phyloP scores from a whole-genome alignment of 352 stramenopile genomes.

The Globisporangium sylvaticum region DNA sequence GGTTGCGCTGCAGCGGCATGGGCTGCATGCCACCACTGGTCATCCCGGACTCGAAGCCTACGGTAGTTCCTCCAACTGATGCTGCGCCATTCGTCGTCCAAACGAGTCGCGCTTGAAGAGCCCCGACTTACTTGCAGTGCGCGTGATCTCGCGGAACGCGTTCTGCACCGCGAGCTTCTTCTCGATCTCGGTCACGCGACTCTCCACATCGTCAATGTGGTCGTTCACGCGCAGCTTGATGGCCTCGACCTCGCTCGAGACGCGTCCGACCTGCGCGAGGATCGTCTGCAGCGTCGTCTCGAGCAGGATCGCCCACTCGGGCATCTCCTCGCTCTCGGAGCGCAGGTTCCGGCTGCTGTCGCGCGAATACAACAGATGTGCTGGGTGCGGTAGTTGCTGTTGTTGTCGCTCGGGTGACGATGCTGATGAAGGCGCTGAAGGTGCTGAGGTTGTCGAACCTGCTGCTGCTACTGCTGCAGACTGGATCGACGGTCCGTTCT shows the following conservation, averaged over 20 bases:
- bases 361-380: not conserved
- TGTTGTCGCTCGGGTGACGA: not conserved
- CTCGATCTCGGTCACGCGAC: conserved; percentile 40
- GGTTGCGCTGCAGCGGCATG: not conserved
- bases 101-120: conserved; percentile 19
- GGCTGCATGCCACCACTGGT: not conserved
- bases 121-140: conserved; percentile 16
- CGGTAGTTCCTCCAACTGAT: not conserved
- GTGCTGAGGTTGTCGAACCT: conserved; percentile 4
- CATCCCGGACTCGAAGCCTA: not conserved
- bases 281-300: conserved; percentile 53
- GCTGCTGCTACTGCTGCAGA: conserved; percentile 3
- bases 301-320: conserved; percentile 48
- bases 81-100: not conserved
- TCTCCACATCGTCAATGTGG: conserved; percentile 39
- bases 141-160: conserved; percentile 46
- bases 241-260: conserved; percentile 52
- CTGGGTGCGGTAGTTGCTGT: too few species aligned
- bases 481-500: not conserved
- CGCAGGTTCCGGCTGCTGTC: conserved; percentile 6
- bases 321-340: conserved; percentile 19
- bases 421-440: not conserved
- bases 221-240: conserved; percentile 42
- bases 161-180: conserved; percentile 39
- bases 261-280: conserved; percentile 42